Conservation (phyloP, 805 yeast genomes). For the Saccharomycopsis fermentans region DNA sequence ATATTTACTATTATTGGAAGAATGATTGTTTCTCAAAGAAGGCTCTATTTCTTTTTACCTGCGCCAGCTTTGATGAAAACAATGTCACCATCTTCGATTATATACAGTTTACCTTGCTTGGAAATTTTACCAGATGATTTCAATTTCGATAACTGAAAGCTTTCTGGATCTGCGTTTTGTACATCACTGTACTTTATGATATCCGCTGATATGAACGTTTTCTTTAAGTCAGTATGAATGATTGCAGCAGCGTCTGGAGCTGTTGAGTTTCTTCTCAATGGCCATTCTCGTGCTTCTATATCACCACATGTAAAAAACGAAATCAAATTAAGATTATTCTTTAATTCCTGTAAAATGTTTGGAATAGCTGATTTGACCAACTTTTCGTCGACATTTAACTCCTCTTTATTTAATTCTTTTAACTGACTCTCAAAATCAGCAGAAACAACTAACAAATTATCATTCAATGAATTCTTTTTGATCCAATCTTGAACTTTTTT, state of each 20-base stretch:
- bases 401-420: constrained; percentile 21
- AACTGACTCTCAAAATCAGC: constrained; percentile 39
- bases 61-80: constrained; percentile 63
- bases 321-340: constrained; percentile 57
- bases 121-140: constrained; percentile 49
- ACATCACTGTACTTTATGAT: constrained; percentile 31
- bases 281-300: constrained; percentile 83
- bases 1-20: not conserved
- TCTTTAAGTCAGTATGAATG: constrained; percentile 76
- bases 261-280: constrained; percentile 58
- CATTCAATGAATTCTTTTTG: constrained; percentile 53
- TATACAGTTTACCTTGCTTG: constrained; percentile 68
- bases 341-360: constrained; percentile 53
- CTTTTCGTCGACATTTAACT: not conserved
- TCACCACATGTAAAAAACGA: constrained; percentile 86
- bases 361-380: constrained; percentile 38
- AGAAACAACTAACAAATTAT: constrained; percentile 58
- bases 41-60: constrained; percentile 35
- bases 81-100: constrained; percentile 79
- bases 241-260: constrained; percentile 90
- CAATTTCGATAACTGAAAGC: constrained; percentile 41
- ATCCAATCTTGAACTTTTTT: constrained; percentile 56
- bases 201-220: constrained; percentile 71
- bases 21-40: not conserved
- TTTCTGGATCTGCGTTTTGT: constrained; percentile 22